These are phyloP conservation scores for Basidiobolus meristosporus DNA, from an alignment of 371 early-diverging fungal species.

Conservation along the genomic window DNA sequence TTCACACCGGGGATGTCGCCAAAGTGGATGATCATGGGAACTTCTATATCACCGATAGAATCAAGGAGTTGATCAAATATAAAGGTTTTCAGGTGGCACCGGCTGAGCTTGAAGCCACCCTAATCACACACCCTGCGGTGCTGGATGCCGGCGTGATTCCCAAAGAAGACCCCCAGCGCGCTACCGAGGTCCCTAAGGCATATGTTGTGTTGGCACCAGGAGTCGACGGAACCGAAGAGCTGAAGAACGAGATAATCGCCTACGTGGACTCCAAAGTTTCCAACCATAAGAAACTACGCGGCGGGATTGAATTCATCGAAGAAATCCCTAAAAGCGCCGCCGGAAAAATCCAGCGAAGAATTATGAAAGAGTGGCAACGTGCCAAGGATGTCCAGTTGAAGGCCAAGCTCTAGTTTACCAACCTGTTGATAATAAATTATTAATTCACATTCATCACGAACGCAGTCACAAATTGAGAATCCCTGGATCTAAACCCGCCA, in stretches of 20 bases:
- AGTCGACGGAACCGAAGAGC: constrained; percentile 9
- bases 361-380: too few species aligned
- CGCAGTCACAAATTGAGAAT: too few species aligned
- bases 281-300: constrained; percentile 53
- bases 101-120: constrained; percentile 66
- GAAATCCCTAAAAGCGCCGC: constrained; percentile 59
- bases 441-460: too few species aligned
- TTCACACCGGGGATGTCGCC: constrained; percentile 73
- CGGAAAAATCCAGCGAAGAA: constrained; percentile 58
- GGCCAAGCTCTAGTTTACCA: too few species aligned
- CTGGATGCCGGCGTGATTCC: constrained; percentile 61
- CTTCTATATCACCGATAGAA: constrained; percentile 32
- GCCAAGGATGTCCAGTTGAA: too few species aligned
- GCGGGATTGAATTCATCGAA: constrained; percentile 49
- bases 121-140: constrained; percentile 44
- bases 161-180: constrained; percentile 26
- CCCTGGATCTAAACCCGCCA: too few species aligned
- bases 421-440: too few species aligned
- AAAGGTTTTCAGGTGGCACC: constrained; percentile 60
- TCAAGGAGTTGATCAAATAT: constrained; percentile 39
- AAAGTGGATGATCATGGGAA: constrained; percentile 27
- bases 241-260: constrained; percentile 24
- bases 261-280: constrained; percentile 43
- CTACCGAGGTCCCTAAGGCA: constrained; percentile 66
- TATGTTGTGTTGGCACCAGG: constrained; percentile 27